Base-by-base conservation (phyloP, 495 filamentous ascomycete species). In the Daldinia caldariorum region DNA sequence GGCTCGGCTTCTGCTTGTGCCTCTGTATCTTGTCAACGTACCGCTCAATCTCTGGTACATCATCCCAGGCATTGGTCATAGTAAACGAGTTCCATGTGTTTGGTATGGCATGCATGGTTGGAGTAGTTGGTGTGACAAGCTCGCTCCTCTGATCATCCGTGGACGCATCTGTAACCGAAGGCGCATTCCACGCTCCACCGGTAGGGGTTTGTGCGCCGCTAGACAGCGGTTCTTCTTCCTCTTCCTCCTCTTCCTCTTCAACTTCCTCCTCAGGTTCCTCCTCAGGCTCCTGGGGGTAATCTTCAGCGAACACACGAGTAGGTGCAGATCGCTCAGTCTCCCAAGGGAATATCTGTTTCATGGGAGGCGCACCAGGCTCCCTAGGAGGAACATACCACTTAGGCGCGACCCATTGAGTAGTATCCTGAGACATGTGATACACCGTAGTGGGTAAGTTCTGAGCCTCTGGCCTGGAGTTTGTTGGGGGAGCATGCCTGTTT, bases 11-110 rank as follows among this genome's bases (percentile, higher is more conserved):
- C 43, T 84, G 87, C 54, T 88, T 89, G 61, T 87, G 80, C 75
- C 88, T 87, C 69, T 89, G 87, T 31, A 94, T 80, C 45, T 84
- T 83, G 58, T 90, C 88, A 54, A 94, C 90, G 74, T 95, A 97
- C 53, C 86, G 83, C 64, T 92, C 87, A 70, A 97, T 97, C 59
- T 91, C 87, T 2, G 91, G 91, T 29, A 93, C 86, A 37, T 91
- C 90, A 71, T 97, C 94, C 94, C 94, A 97, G 45, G 91, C 93
- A 77, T 97, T 97, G 41, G 84, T 85, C 75, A 87, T 82, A 18
- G 76, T 68, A 61, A 85, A 85, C 72, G 90, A 92, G 66, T 80
- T 79, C 87, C 89, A 95, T 9, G 88, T 81, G 58, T 88, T 83
- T 7, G 83, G 68, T 45, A 83, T 78, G 60, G 80, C 67, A 38